Evolutionary conservation across 129 eudicot species (phyloP), one percentile per base, ranked within the genome.

Genomic region (Tagetes patula): DNA sequence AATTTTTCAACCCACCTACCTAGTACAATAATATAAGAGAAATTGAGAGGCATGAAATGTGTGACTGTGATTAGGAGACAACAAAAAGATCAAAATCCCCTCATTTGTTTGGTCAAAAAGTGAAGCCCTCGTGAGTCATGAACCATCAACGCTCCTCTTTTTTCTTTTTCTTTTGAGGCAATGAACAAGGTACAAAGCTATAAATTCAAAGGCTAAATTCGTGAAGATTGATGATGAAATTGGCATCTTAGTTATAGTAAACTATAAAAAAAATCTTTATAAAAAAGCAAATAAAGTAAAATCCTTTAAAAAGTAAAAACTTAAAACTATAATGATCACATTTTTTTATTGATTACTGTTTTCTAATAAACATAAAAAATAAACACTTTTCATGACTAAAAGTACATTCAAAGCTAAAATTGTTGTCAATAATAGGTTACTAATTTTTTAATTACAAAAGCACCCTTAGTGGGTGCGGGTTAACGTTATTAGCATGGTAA

Each of bases 171-270:
- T 6, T 65, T 65, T 75, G 65, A 53, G 43, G 79, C 65, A 75
- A 65, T 2, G 70, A 46, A 72, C n/a, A 56, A 8, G 41, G 42
- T 56, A 36, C 71, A 27, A 63, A 63, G 64, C 41, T 50, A 38
- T 50, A 50, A 49, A 65, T 75, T 64, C 64, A 65, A 75, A 75
- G 53, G 67, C 67, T 53, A 47, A 75, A 65, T 75, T 65, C 73
- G 31, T 75, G n/a, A 75, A 31, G 11, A 65, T 65, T 31, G 55
- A 75, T 75, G 46, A 65, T 31, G 66, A 66, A 72, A 53, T 50
- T 38, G 70, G 71, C 65, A 14, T 64, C 79, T 74, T 58, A 3
- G 27, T 5, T 46, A 62, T 14, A 63, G 68, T 47, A 47, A 63
- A 37, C 48, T 47, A 49, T 41, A 9, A 46, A 27, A 74, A 73